These are phyloP conservation scores for Apiospora saccharicola DNA, from an alignment of 2,329 filamentous ascomycete species.

Conservation along the genomic window DNA sequence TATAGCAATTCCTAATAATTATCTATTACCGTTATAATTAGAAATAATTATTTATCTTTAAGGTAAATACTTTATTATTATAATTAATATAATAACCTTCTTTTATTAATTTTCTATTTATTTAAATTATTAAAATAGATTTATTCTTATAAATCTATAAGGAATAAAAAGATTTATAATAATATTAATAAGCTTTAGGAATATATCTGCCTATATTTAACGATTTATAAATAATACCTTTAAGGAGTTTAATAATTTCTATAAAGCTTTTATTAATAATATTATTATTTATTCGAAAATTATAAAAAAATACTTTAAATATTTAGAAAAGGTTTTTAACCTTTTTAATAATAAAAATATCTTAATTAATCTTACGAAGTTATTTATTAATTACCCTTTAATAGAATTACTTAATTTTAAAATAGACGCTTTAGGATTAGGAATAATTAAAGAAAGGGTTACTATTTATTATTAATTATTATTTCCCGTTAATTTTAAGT, in stretches of 20 bases:
- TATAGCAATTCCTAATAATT: background rate
- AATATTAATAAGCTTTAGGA: background rate
- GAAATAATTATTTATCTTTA: no score
- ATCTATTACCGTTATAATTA: background rate
- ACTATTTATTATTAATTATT: background rate
- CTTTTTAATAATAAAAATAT: no score
- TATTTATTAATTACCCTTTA: no score
- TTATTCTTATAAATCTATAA: no score
- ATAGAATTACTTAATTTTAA: background rate
- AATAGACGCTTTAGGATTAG: background rate
- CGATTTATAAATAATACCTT: background rate
- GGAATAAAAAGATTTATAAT: background rate
- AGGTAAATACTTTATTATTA: no score
- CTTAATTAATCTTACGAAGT: no score
- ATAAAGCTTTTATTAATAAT: background rate
- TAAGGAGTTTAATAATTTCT: background rate
- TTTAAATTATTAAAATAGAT: no score
- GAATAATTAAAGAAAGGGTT: background rate
- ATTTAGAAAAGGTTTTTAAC: background rate
- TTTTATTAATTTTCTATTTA: no score
- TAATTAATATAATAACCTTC: no score
- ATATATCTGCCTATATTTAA: background rate
- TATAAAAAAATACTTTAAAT: background rate
- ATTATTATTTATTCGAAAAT: background rate
- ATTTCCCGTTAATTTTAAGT: background rate